Evolutionary conservation across 2,329 filamentous ascomycete genomes (phyloP).

Genomic region (Emmonsiellopsis sp.): DNA sequence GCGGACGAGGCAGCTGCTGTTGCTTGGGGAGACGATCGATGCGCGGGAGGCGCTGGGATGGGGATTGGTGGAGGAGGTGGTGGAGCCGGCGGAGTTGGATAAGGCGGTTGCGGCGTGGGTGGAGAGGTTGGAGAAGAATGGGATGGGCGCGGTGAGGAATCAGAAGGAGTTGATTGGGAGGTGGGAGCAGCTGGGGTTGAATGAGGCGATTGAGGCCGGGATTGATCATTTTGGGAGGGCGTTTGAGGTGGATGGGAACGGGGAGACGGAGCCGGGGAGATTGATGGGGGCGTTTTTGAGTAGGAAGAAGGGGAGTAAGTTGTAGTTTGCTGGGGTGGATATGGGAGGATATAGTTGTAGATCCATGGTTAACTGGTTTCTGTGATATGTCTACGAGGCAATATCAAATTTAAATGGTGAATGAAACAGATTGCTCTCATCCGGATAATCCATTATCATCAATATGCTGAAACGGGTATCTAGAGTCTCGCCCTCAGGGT

Average conservation of each 20-base stretch:
- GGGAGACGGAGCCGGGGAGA: constrained; percentile 1
- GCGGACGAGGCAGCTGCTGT: constrained; percentile 25
- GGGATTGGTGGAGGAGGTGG: constrained; percentile 30
- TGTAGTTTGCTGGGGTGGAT: not conserved
- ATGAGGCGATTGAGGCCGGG: constrained; percentile 17
- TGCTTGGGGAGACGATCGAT: constrained; percentile 27
- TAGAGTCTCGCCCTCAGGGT: not conserved
- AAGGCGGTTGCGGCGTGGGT: constrained; percentile 25
- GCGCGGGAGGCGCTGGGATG: constrained; percentile 24
- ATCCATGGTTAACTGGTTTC: too few species aligned
- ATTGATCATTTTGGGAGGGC: constrained; percentile 20
- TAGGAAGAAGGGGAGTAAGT: constrained; percentile 5
- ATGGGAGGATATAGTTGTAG: too few species aligned
- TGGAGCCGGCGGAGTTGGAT: constrained; percentile 20
- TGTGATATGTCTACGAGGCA: too few species aligned
- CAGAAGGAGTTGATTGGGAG: constrained; percentile 25
- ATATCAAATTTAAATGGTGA: too few species aligned
- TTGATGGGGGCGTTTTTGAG: constrained; percentile 8
- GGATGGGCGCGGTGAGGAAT: constrained; percentile 21
- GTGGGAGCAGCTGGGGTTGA: constrained; percentile 20
- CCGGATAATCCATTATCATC: too few species aligned
- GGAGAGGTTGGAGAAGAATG: constrained; percentile 20
- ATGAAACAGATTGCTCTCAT: too few species aligned
- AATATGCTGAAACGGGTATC: not conserved
- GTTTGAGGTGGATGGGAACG: constrained; percentile 10